These are phyloP conservation scores for Dictyostelium intermedium DNA, from an alignment of 78 protist species.

Conservation along the genomic window DNA sequence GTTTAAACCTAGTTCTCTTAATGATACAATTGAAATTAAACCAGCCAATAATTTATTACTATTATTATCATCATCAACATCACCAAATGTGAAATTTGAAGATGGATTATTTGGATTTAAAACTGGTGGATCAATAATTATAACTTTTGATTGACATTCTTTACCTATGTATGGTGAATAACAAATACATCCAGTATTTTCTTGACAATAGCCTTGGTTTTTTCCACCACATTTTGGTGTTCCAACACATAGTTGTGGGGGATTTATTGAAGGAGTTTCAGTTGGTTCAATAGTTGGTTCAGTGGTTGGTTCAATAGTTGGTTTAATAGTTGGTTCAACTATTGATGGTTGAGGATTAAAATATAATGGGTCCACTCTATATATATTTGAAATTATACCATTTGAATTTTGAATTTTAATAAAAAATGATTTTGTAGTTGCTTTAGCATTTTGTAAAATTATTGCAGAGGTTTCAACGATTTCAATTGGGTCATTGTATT, in stretches of 20 bases:
- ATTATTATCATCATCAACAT: neutral
- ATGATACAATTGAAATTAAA: neutral
- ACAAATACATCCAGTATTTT: neutral
- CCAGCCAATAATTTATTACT: neutral
- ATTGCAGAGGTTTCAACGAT: neutral
- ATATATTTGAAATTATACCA: neutral
- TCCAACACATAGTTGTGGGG: neutral
- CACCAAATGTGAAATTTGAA: neutral
- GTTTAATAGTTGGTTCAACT: neutral
- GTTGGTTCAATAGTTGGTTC: neutral
- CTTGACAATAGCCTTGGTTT: neutral
- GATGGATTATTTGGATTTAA: neutral
- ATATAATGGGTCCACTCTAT: neutral
- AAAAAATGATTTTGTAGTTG: neutral
- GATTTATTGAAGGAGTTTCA: neutral
- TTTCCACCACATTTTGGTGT: neutral
- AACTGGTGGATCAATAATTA: neutral
- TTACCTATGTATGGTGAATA: neutral
- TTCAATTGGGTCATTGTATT: neutral
- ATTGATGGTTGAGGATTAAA: neutral
- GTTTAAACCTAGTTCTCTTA: neutral
- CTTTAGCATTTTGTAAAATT: neutral
- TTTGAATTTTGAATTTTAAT: neutral
- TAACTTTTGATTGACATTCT: neutral
- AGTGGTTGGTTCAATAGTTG: neutral